Conservation (phyloP, 148 eudicot genomes). For the Talinum fruticosum region DNA sequence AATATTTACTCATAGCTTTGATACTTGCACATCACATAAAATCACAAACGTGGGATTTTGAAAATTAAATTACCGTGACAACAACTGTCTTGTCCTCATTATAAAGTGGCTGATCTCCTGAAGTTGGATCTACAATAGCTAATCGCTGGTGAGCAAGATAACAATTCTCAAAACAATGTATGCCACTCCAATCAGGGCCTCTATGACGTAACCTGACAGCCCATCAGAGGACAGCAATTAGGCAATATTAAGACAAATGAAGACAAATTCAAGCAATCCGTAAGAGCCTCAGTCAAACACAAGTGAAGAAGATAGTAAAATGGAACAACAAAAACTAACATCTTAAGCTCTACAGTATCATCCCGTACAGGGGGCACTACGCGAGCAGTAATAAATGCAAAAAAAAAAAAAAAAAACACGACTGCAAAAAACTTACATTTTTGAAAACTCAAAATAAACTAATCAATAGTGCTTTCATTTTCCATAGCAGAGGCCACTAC, state of each 20-base stretch:
- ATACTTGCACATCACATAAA: not conserved
- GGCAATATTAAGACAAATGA: not conserved
- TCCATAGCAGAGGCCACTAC: not conserved
- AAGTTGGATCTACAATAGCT: slow-evolving; percentile 95
- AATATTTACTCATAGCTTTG: not conserved
- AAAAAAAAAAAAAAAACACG: too few relatives aligned
- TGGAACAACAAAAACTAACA: not conserved
- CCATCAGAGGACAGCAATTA: slow-evolving; percentile 9
- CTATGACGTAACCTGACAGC: slow-evolving; percentile 77
- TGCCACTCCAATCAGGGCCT: slow-evolving; percentile 99
- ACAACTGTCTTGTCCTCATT: slow-evolving; percentile 85
- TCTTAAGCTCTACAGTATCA: not conserved
- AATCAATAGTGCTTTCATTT: not conserved
- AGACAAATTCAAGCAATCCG: not conserved
- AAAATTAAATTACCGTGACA: slow-evolving; percentile 57
- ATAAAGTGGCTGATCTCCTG: slow-evolving; percentile 96
- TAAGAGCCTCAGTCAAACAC: not conserved
- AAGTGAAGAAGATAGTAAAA: not conserved
- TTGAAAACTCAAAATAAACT: not conserved
- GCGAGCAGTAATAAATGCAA: too few relatives aligned
- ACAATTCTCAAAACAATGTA: slow-evolving; percentile 75
- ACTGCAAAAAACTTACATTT: not conserved
- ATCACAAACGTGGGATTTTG: not conserved
- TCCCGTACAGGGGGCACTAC: too few relatives aligned
- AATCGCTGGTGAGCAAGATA: slow-evolving; percentile 96